Evolutionary conservation across 108 stramenopile genomes (phyloP), one percentile per base, ranked within the genome.

Genomic region (Chaetoceros muelleri): DNA sequence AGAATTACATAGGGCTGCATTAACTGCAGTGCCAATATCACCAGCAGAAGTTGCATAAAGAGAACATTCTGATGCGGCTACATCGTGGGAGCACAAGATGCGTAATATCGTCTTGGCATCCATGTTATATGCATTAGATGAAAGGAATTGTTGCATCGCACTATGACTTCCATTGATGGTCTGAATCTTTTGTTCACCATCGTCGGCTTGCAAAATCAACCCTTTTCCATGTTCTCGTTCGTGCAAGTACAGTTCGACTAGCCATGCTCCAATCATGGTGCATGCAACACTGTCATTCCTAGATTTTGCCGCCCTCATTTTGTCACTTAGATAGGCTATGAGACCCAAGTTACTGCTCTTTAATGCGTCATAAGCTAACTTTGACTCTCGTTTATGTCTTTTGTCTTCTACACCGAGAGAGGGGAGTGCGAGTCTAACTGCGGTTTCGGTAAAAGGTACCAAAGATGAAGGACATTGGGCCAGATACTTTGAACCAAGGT

Each of bases 211-310:
- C n/a, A n/a, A n/a, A n/a, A n/a, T n/a, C n/a, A n/a, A n/a, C n/a
- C n/a, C n/a, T 20, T 56, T 18, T 17, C 17, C 19, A 24, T 62
- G 52, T 54, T 34, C 53, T 34, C 72, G 61, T 50, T 90, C 85
- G 46, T 86, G 80, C 44, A 90, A 53, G 55, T 84, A 75, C 18
- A 91, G 60, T 67, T 88, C 86, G 8, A 85, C 74, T 47, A 93
- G 60, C 91, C 91, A 93, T 3, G 87, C 73, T 21, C 84, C 91
- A 52, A 93, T 75, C 82, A 93, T 93, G 52, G 85, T 87, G 51
- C 73, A 82, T 0, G 77, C 72, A 61, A 84, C 68, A 20, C 65
- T 66, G 61, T 89, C 81, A 50, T 81, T 63, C 31, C 80, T 82
- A 40, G 76, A 69, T 57, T 81, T 82, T 18, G 66, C 76, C 48